Percentiles rank a stretch among this genome's conserved stretches.
These are phyloP conservation scores for Gynochthodes officinalis DNA, from an alignment of 257 asterid genomes.

Conservation along the genomic window DNA sequence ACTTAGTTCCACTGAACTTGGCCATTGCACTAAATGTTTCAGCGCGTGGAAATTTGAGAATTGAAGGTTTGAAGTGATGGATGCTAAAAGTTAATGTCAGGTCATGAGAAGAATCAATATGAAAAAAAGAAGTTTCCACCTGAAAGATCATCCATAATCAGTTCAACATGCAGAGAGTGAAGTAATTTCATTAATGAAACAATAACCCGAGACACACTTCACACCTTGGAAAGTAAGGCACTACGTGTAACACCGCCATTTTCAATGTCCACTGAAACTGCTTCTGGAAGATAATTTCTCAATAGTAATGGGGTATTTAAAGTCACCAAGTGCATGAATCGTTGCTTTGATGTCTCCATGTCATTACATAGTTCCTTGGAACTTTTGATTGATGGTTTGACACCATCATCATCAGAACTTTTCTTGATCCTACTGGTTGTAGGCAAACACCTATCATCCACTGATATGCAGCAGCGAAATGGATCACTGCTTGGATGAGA, in stretches of 20 bases:
- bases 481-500: constrained; percentile 91
- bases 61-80: constrained; percentile 66
- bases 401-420: constrained; percentile 31
- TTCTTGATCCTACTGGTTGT: constrained; percentile 46
- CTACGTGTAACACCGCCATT: constrained; percentile 64
- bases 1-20: constrained; percentile 81
- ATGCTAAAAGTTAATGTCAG: constrained; percentile 60
- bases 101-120: constrained; percentile 88
- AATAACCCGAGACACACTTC: constrained; percentile 14
- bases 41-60: constrained; percentile 78
- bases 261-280: constrained; percentile 70
- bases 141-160: constrained; percentile 39
- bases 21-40: constrained; percentile 74
- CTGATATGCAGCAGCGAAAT: constrained; percentile 89
- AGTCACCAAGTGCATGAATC: constrained; percentile 61
- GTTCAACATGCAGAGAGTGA: constrained; percentile 1
- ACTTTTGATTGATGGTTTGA: constrained; percentile 29
- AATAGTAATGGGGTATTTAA: constrained; percentile 72
- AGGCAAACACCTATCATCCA: constrained; percentile 60
- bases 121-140: constrained; percentile 89
- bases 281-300: constrained; percentile 76
- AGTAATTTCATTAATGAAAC: constrained; percentile 1
- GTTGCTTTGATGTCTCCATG: constrained; percentile 47
- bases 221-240: constrained; percentile 72
- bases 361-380: constrained; percentile 34